Evolutionary conservation across 1,284 basidiomycete species (phyloP), one percentile per base, ranked within the genome.

Genomic region (Tremellales sp.): DNA sequence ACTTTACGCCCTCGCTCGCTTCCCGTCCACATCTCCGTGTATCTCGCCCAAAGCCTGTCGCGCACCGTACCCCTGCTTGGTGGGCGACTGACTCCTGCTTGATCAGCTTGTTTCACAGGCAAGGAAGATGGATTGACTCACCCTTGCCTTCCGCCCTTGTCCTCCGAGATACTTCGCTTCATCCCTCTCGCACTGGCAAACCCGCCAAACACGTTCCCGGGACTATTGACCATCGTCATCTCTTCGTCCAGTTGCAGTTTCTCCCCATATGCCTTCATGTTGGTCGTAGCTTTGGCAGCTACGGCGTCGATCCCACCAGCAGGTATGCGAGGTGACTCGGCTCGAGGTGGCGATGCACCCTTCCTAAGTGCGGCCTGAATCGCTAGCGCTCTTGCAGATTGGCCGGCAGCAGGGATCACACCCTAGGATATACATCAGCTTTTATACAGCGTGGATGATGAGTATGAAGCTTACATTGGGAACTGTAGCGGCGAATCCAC

Each of bases 121-220:
- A n/a, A n/a, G n/a, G n/a, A n/a, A n/a, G 15, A 26, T n/a, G 5
- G 2, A n/a, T n/a, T n/a, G n/a, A 54, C 60, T 51, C 44, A 61
- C 65, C 57, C 54, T n/a, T 56, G 51, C 24, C 53, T 45, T 44
- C 53, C 46, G 22, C 46, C 42, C 21, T 33, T 41, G 27, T 41
- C 48, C 11, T 37, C 35, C 15, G 53, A 52, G 19, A 31, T 52
- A 7, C 17, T 40, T 46, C 66, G 40, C 50, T 71, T 70, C 23
- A 70, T 46, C 1, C 68, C 67, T 33, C 65, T 59, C 11, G 69
- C 67, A 49, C 68, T 71, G 8, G 54, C 33, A 25, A 70, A 68
- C 10, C 56, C 62, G 1, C 52, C 56, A 39, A 48, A 51, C n/a
- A 39, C 49, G 8, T 52, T 50, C 5, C 41, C 45, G 25, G 42